Base-by-base conservation (phyloP, 345 rosid genomes). In the Noccaea caerulescens region DNA sequence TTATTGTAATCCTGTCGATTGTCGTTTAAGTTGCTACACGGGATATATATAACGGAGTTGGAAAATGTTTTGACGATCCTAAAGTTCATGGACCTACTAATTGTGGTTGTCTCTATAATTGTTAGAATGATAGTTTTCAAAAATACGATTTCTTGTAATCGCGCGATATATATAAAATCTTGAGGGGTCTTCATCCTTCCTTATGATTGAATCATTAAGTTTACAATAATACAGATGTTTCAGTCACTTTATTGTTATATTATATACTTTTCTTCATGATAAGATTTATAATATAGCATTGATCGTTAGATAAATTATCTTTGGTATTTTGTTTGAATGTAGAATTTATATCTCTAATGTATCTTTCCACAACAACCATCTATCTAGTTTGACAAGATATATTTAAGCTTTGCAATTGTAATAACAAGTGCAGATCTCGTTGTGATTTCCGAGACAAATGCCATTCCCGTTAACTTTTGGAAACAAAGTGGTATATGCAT, bases 11-110 rank as follows among this genome's bases (percentile, higher is more conserved):
- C 1, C 0, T 1, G 7, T 1, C 1, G 52, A 64, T 34, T 74
- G 78, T 5, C 41, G 54, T 50, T 8, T 18, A 43, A 53, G 10
- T 9, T 74, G 78, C 23, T 59, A 1, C 32, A 0, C 49, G 0
- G 49, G 32, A n/a, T n/a, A n/a, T n/a, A 2, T 59, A 39, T 3
- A 73, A 73, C 33, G 77, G 68, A 25, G 72, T 73, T 50, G 77
- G 68, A 32, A 36, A 67, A 23, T 67, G 78, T 59, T 5, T 66
- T 6, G 78, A 74, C 34, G 73, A 74, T 59, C 72, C 49, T 51
- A 53, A 59, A 4, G 73, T 74, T 67, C 9, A 49, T 1, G 78
- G 78, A 13, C 60, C 14, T 42, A 1, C 12, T 10, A 74, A 67
- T 7, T 74, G 78, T 52, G 42, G 7, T 13, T 74, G 72, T 34